A percentile compares a stretch with the other conserved stretches of the same genome.
Conservation (phyloP, 1,139 yeast genomes). For the Suhomyces choctaworum region DNA sequence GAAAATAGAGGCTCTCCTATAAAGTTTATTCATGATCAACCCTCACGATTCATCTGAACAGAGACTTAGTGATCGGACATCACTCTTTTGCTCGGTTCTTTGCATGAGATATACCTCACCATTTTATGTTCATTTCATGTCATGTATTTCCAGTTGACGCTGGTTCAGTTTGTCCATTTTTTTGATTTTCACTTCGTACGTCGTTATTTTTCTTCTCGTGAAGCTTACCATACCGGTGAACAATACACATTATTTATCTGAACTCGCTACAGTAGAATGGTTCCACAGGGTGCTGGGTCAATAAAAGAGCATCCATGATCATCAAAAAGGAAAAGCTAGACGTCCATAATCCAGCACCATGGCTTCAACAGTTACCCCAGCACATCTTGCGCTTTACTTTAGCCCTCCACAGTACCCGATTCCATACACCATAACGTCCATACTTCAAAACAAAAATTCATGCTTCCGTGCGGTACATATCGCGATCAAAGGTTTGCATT, state of each 20-base stretch:
- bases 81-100: slow-evolving; percentile 4
- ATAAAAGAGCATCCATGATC: too few species aligned
- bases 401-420: too few species aligned
- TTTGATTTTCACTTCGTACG: slow-evolving; percentile 4
- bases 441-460: too few species aligned
- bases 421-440: too few species aligned
- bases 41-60: slow-evolving; percentile 9
- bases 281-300: too few species aligned
- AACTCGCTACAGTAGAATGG: too few species aligned
- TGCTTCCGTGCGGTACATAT: too few species aligned
- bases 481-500: too few species aligned
- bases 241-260: slow-evolving; percentile 2
- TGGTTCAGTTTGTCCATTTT: slow-evolving; percentile 3
- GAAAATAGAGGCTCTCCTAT: slow-evolving; percentile 15
- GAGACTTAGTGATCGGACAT: not conserved
- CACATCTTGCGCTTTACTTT: too few species aligned
- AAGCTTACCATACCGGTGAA: slow-evolving; percentile 1
- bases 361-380: too few species aligned
- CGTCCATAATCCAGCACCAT: too few species aligned
- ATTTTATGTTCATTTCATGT: slow-evolving; percentile 6
- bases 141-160: slow-evolving; percentile 3
- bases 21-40: slow-evolving; percentile 9
- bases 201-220: slow-evolving; percentile 1
- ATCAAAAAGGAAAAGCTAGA: too few species aligned
- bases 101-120: slow-evolving; percentile 7